A percentile compares a stretch with the other conserved stretches of the same genome.
phyloP scores from a whole-genome alignment of 2,329 filamentous ascomycete genomes.

The Ceratocystis colombiana region DNA sequence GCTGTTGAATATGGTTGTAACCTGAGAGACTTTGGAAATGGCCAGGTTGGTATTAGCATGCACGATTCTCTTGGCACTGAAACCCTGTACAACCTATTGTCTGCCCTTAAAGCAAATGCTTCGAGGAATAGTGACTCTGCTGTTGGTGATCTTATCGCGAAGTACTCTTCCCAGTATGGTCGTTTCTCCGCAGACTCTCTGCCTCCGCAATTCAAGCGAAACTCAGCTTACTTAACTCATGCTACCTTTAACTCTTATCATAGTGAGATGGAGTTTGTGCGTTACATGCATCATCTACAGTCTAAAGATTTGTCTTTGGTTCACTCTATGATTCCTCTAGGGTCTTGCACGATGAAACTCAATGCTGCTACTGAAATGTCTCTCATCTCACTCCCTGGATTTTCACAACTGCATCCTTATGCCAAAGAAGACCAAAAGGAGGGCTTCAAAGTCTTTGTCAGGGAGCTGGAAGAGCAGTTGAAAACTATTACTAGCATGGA shows the following conservation, averaged over 20 bases:
- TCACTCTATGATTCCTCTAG: slow-evolving; percentile 95
- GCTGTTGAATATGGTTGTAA: slow-evolving; percentile 27
- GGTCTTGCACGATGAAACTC: slow-evolving; percentile 97
- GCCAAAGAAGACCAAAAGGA: slow-evolving; percentile 51
- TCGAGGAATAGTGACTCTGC: slow-evolving; percentile 30
- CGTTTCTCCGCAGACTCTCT: slow-evolving; percentile 32
- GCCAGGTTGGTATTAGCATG: slow-evolving; percentile 32
- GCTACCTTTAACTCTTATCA: slow-evolving; percentile 92
- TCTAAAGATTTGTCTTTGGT: slow-evolving; percentile 90
- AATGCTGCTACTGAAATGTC: slow-evolving; percentile 92
- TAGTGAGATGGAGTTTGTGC: slow-evolving; percentile 85
- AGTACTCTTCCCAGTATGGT: slow-evolving; percentile 24
- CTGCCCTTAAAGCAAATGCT: slow-evolving; percentile 18
- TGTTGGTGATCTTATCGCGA: slow-evolving; percentile 27
- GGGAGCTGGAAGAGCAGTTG: slow-evolving; percentile 64
- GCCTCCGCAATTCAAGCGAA: slow-evolving; percentile 55
- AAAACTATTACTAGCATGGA: slow-evolving; percentile 81
- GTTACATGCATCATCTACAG: slow-evolving; percentile 86
- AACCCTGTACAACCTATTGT: slow-evolving; percentile 44
- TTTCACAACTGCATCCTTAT: slow-evolving; percentile 74
- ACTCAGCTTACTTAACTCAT: slow-evolving; percentile 69
- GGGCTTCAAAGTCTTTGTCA: slow-evolving; percentile 62
- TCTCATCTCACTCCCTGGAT: slow-evolving; percentile 65
- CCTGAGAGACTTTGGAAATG: slow-evolving; percentile 30
- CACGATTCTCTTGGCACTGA: slow-evolving; percentile 28